Conservation (phyloP, 306 rosid species). For the Vicia faba region DNA sequence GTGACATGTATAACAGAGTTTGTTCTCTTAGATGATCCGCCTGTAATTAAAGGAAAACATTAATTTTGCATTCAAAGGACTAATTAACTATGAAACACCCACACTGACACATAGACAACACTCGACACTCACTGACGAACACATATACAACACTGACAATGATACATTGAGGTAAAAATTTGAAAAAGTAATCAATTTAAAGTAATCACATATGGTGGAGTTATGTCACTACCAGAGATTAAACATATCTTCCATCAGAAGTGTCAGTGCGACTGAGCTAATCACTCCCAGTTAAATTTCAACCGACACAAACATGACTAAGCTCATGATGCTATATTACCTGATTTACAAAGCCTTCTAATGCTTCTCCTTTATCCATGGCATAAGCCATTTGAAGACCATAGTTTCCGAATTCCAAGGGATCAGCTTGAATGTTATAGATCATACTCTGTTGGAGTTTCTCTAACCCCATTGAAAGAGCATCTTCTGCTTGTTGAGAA, state of each 20-base stretch:
- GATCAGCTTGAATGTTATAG: slow-evolving; percentile 49
- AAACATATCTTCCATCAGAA: too few species aligned
- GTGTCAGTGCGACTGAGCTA: too few species aligned
- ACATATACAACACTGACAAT: too few species aligned
- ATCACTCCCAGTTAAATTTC: background rate
- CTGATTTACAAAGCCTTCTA: slow-evolving; percentile 74
- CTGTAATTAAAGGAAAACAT: slow-evolving; percentile 43
- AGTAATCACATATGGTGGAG: too few species aligned
- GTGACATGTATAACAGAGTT: slow-evolving; percentile 65
- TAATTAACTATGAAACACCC: too few species aligned
- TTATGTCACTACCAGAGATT: too few species aligned
- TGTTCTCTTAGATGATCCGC: slow-evolving; percentile 85
- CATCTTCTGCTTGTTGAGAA: slow-evolving; percentile 85
- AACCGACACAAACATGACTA: background rate
- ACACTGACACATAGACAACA: too few species aligned
- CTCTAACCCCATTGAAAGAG: slow-evolving; percentile 83
- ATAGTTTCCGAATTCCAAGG: slow-evolving; percentile 41
- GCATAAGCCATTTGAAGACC: slow-evolving; percentile 60
- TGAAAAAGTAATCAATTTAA: too few species aligned
- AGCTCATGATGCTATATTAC: slow-evolving; percentile 41
- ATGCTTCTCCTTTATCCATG: slow-evolving; percentile 62
- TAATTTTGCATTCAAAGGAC: background rate
- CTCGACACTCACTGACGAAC: too few species aligned
- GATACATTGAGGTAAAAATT: too few species aligned
- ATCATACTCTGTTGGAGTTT: slow-evolving; percentile 71